Conservation (phyloP, 441 rosid species). For the Bruguiera hainesii region DNA sequence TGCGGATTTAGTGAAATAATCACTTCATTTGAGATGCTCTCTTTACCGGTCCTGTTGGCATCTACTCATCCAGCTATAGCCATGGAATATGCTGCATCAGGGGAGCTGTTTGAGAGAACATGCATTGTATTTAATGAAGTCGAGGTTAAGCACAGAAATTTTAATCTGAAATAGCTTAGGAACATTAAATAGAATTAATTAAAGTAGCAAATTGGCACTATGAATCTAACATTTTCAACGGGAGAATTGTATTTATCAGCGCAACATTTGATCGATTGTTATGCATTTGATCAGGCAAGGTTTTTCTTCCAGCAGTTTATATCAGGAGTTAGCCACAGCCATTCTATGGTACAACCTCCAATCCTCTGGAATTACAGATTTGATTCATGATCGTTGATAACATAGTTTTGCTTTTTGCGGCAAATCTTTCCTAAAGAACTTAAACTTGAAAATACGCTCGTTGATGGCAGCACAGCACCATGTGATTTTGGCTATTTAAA, state of each 20-base stretch:
- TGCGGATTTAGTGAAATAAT: neutral
- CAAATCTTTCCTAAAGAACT: constrained; percentile 85
- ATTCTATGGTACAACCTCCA: constrained; percentile 53
- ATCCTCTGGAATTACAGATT: neutral
- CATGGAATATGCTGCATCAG: constrained; percentile 74
- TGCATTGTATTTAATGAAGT: constrained; percentile 59
- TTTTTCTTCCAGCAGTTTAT: constrained; percentile 87
- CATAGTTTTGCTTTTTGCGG: constrained; percentile 20
- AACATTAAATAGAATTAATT: too few relatives aligned
- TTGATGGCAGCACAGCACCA: constrained; percentile 74
- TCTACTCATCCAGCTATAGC: constrained; percentile 69
- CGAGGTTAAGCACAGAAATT: constrained; percentile 36
- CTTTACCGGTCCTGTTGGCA: constrained; percentile 48
- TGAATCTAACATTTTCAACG: neutral
- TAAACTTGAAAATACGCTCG: constrained; percentile 84
- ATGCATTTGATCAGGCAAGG: constrained; percentile 53
- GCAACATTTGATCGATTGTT: neutral
- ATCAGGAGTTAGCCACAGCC: constrained; percentile 84
- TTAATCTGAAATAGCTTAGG: too few relatives aligned
- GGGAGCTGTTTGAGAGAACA: constrained; percentile 64
- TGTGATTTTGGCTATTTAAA: constrained; percentile 90
- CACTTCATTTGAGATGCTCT: constrained; percentile 11
- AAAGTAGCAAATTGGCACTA: neutral
- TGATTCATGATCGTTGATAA: too few relatives aligned
- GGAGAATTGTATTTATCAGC: neutral